Base-by-base conservation (phyloP, 1,139 yeast genomes). In the Lodderomyces margitis region DNA sequence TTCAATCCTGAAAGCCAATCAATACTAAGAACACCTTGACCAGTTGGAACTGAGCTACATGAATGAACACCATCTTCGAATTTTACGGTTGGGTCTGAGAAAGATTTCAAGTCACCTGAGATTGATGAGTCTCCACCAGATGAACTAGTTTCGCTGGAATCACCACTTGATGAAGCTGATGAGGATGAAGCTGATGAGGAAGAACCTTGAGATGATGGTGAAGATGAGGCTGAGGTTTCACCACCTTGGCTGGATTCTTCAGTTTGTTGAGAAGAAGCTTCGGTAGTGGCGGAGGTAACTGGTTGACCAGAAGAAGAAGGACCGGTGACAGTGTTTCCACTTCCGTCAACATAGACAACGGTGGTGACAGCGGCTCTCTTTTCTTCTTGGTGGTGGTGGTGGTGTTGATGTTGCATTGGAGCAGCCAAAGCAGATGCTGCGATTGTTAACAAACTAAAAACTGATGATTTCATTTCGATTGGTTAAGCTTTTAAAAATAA, bases 361-460 rank as follows among this genome's bases (percentile, higher is more conserved):
- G 87, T 88, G 54, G 86, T 80, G 46, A 87, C 95, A 52, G 83
- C 78, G 39, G 87, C 87, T 70, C 89, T 80, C 69, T 81, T 82
- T 32, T 47, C 51, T 23, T 44, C 46, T 39, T 44, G 37, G 67
- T 85, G 94, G 41, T 61, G 59, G 44, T 63, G 66, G 55, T 68
- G 69, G 41, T 60, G 59, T 51, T 62, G 65, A 36, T 54, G 63
- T 44, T 56, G 63, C 43, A 60, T 52, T 37, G 68, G 68, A 47
- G 68, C 66, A 44, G 69, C 64, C 38, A 58, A 45, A 24, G 58
- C 55, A 28, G 55, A 41, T 24, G 66, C 52, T 32, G 56, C 58
- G 21, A 57, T 41, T 30, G 63, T 49, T 41, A 53, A 55, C 31
- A 53, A 48, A 44, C 54, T 43, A 36, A 55, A 36, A 32, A 53